phyloP scores from a whole-genome alignment of 2,329 filamentous ascomycete species.

The Diaporthe ampelina region DNA sequence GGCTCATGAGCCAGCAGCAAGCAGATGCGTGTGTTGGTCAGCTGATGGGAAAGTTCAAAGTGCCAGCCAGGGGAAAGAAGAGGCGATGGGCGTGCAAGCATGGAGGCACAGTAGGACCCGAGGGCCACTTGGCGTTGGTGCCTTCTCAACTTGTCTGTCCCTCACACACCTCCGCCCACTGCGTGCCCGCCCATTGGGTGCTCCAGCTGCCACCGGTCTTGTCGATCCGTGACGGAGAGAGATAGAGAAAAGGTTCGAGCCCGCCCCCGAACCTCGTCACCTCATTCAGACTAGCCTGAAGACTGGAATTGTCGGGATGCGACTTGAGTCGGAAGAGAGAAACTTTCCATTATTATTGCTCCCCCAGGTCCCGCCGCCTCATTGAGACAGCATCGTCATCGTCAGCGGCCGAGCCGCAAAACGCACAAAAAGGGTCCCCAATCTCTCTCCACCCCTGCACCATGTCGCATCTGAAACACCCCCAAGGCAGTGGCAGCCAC shows the following conservation, averaged over 20 bases:
- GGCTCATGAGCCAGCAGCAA: no score
- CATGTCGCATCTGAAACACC: slow-evolving; percentile 31
- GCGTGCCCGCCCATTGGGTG: not conserved
- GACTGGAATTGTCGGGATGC: not conserved
- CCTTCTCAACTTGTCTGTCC: not conserved
- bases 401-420: slow-evolving; percentile 24
- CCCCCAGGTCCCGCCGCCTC: not conserved
- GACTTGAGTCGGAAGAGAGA: not conserved
- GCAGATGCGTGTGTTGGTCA: not conserved
- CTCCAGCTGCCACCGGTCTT: slow-evolving; percentile 17
- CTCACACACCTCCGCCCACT: not conserved
- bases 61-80: no score
- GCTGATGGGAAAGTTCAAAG: not conserved
- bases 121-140: no score
- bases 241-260: not conserved
- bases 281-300: not conserved
- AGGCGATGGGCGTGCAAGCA: no score
- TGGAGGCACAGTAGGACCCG: no score
- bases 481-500: not conserved
- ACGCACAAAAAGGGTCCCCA: slow-evolving; percentile 30
- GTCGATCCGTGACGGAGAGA: slow-evolving; percentile 11
- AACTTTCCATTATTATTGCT: not conserved
- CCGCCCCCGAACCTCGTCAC: not conserved
- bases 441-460: slow-evolving; percentile 23
- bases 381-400: not conserved